A percentile compares a stretch with the other conserved stretches of the same genome.
phyloP scores from a whole-genome alignment of 306 rosid genomes.

The Medicago lupulina region DNA sequence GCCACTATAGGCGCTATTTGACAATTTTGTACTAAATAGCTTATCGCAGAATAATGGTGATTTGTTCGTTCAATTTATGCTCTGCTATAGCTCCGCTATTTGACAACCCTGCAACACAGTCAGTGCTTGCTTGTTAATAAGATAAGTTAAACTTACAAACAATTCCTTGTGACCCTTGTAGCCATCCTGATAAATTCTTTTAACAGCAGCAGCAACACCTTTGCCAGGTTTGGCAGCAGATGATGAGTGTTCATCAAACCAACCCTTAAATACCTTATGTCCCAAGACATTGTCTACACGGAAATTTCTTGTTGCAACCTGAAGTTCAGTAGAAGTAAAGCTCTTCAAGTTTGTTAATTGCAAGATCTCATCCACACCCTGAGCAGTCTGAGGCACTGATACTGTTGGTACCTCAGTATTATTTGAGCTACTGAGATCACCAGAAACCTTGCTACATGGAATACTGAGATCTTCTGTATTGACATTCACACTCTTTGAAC shows the following conservation, averaged over 20 bases:
- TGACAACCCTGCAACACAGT: not conserved
- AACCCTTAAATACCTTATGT: conserved; percentile 64
- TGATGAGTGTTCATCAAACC: conserved; percentile 61
- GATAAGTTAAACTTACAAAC: conserved; percentile 58
- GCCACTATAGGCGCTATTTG: too few relatives aligned
- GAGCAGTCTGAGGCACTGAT: conserved; percentile 43
- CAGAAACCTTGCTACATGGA: too few relatives aligned
- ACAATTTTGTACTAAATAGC: too few relatives aligned
- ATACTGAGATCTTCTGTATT: conserved; percentile 27
- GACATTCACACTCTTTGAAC: conserved; percentile 47
- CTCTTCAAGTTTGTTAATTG: conserved; percentile 55
- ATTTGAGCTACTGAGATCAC: conserved; percentile 31
- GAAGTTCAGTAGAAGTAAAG: conserved; percentile 57
- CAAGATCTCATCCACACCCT: conserved; percentile 59
- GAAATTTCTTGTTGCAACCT: conserved; percentile 65
- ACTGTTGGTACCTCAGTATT: conserved; percentile 42
- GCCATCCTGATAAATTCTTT: conserved; percentile 55
- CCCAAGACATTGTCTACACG: conserved; percentile 60
- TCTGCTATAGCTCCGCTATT: too few relatives aligned
- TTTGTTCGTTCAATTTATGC: too few relatives aligned
- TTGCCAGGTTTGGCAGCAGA: conserved; percentile 61
- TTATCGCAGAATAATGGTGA: too few relatives aligned
- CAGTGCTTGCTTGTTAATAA: conserved; percentile 34
- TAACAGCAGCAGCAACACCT: conserved; percentile 59
- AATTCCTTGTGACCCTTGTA: conserved; percentile 48